These are phyloP conservation scores for Narthecium ossifragum DNA, from an alignment of 106 monocot species.

Conservation along the genomic window DNA sequence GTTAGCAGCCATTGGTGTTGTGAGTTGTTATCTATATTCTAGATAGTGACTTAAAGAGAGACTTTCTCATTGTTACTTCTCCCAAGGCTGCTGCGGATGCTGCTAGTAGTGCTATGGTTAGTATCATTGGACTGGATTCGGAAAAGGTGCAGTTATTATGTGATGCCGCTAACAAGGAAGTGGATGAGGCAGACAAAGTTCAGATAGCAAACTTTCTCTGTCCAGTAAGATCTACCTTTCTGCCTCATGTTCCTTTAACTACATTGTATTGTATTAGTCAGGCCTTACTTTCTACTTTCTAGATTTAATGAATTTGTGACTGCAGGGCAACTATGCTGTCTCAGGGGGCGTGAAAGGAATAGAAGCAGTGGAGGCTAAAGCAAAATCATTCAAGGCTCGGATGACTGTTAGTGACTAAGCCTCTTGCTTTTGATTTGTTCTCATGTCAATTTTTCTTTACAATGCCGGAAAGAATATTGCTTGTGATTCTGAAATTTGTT, in stretches of 20 bases:
- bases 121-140: slow-evolving; percentile 84
- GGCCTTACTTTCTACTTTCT: too few species aligned
- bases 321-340: slow-evolving; percentile 94
- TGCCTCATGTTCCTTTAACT: too few species aligned
- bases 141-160: slow-evolving; percentile 88
- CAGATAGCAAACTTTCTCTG: slow-evolving; percentile 96
- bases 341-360: slow-evolving; percentile 93
- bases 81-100: slow-evolving; percentile 87
- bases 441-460: too few species aligned
- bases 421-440: too few species aligned
- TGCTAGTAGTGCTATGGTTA: slow-evolving; percentile 88
- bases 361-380: slow-evolving; percentile 86
- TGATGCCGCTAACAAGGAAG: slow-evolving; percentile 95
- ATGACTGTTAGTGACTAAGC: slow-evolving; percentile 74
- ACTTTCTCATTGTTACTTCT: neutral
- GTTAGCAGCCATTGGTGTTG: slow-evolving; percentile 20
- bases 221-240: slow-evolving; percentile 42
- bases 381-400: slow-evolving; percentile 96
- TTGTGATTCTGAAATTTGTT: too few species aligned
- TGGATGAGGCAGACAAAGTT: slow-evolving; percentile 78
- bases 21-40: neutral
- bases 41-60: neutral
- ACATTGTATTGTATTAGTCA: too few species aligned
- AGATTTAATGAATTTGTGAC: too few species aligned
- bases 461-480: too few species aligned